Evolutionary conservation across 78 protist genomes (phyloP).

Genomic region (Isochrysis galbana): DNA sequence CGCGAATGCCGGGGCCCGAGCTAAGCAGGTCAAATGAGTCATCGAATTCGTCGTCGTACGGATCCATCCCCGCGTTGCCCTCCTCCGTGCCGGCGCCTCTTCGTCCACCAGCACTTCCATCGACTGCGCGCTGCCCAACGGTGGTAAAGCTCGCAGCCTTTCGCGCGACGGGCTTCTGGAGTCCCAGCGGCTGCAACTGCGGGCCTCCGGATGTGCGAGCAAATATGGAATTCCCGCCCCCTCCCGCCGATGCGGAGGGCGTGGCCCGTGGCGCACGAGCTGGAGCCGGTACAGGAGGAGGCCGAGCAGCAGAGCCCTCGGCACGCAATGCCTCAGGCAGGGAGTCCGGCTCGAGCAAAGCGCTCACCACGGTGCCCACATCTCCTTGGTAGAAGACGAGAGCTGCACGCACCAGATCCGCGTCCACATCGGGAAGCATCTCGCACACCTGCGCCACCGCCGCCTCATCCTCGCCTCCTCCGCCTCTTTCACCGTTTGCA

Average conservation of each 20-base stretch:
- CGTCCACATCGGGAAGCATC: not conserved
- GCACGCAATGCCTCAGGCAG: not conserved
- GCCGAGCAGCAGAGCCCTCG: not conserved
- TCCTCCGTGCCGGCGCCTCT: too few relatives aligned
- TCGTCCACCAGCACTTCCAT: too few relatives aligned
- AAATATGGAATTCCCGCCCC: not conserved
- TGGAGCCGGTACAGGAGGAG: not conserved
- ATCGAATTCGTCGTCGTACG: not conserved
- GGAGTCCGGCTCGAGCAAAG: not conserved
- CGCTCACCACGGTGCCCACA: not conserved
- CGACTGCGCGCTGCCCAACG: too few relatives aligned
- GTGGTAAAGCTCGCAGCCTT: not conserved
- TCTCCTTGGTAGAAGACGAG: not conserved
- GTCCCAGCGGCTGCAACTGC: not conserved
- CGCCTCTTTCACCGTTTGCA: too few relatives aligned
- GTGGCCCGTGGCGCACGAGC: not conserved
- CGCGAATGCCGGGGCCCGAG: not conserved
- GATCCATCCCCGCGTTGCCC: not conserved
- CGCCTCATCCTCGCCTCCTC: not conserved
- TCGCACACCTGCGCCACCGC: not conserved
- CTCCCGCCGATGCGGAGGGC: not conserved
- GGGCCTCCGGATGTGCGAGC: not conserved
- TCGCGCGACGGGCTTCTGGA: not conserved
- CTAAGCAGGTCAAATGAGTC: not conserved
- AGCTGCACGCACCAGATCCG: not conserved